Percentiles rank a stretch among this genome's conserved stretches.
Conservation (phyloP, 192 early-diverging fungal genomes). For the Diversispora eburnea region DNA sequence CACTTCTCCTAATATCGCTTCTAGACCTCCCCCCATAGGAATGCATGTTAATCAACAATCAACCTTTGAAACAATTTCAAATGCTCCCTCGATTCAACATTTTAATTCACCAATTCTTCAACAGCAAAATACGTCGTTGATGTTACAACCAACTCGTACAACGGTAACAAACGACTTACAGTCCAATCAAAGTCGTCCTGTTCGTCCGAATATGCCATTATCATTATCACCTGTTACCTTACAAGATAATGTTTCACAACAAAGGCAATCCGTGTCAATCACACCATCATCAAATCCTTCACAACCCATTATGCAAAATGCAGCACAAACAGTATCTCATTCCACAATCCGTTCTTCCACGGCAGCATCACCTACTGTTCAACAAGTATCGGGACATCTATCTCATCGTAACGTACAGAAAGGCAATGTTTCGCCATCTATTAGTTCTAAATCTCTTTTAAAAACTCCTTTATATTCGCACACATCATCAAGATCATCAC, state of each 20-base stretch:
- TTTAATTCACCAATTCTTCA: background rate
- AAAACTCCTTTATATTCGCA: background rate
- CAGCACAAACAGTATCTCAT: background rate
- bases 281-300: background rate
- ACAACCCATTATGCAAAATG: background rate
- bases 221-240: background rate
- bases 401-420: background rate
- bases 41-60: background rate
- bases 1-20: background rate
- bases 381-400: background rate
- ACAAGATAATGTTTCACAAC: background rate
- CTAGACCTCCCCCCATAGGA: background rate
- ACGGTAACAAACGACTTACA: background rate
- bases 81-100: slow-evolving; percentile 8
- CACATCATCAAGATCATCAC: background rate
- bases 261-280: background rate
- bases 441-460: background rate
- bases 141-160: background rate
- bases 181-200: background rate
- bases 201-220: background rate
- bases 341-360: background rate
- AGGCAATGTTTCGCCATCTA: background rate
- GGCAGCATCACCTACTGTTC: background rate
- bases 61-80: slow-evolving; percentile 1
- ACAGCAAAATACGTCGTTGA: background rate